Base-by-base conservation (phyloP, 2,329 filamentous ascomycete species). In the Microcyclosporella mali region DNA sequence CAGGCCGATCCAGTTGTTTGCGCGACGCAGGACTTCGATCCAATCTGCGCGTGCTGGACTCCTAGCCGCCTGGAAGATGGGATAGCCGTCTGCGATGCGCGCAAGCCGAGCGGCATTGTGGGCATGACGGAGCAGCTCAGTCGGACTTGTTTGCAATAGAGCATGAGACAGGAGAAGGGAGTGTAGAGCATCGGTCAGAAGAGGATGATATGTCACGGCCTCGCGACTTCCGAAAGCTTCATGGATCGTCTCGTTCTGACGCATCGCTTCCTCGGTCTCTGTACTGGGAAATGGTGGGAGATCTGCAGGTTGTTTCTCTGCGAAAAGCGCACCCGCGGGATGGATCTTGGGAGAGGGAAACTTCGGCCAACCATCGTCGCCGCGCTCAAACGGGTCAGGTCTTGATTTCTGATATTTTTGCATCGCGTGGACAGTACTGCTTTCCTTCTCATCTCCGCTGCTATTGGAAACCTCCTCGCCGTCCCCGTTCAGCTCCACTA, bases 41-140 rank as follows among this genome's bases (percentile, higher is more conserved):
- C 86, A 94, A 64, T 94, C 87, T 2, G 82, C 77, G 39, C 85
- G 79, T 2, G 84, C 81, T 1, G 84, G 81, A 3, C 79, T 84
- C 37, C 83, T 74, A 17, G 82, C 80, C 0, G 81, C 74, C 50
- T 88, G 80, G 59, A 94, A 90, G 37, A 90, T 77, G 0, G 87
- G 87, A 55, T 87, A 89, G 3, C 85, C 86, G 56, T 92, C 84
- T 37, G 79, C 81, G 17, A 92, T 73, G 15, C 85, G 77, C 3
- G 79, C 75, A 2, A 92, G 72, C 4, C 86, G 80, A 12, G 86
- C 84, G 3, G 84, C 86, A 75, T 89, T 92, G 68, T 88, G 75
- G 0, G 85, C 85, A 60, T 92, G 85, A 28, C 86, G 84, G 37
- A 81, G 77, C 27, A 89, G 75, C 61, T 92, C 86, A 55, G 84